Base-by-base conservation (phyloP, 2,329 filamentous ascomycete species). In the Penicillium oxalicum region DNA sequence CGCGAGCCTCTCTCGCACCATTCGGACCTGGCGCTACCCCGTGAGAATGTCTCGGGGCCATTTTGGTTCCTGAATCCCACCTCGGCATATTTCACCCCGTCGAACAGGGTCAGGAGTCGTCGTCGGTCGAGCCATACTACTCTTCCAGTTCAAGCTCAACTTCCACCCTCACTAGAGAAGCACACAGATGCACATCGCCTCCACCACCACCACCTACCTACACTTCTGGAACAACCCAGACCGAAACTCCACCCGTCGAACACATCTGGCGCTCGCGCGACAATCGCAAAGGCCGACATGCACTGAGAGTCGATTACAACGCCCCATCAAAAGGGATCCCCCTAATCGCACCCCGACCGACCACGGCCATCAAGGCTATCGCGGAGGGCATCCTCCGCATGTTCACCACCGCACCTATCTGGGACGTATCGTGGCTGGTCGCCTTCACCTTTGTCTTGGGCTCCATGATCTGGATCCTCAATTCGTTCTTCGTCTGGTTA, bases 401-500 rank as follows among this genome's bases (percentile, higher is more conserved):
- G 76, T 61, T 73, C 47, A 77, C 70, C 5, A 63, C 61, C 40
- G 80, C 68, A 45, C 79, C 79, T 0, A 64, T 77, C 43, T 82
- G 77, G 76, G 78, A 82, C 52, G 67, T 82, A 9, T 80, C 77
- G 0, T 82, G 75, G 54, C 69, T 78, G 4, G 75, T 81, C 6
- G 78, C 78, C 2, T 61, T 70, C 4, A 65, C 75, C 6, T 82
- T 82, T 64, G 80, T 78, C 0, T 50, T 75, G 4, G 79, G 79
- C 0, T 80, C 75, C 0, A 58, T 74, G 0, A 67, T 81, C 27
- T 82, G 78, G 77, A 72, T 78, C 1, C 61, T 81, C 50, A 86
- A 86, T 59, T 75, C 77, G 1, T 84, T 83, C 62, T 86, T 86
- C 60, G 76, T 77, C 4, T 85, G 77, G 72, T 70, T 86, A 1